phyloP scores from a whole-genome alignment of 148 eudicot species.

The Chenopodium album region DNA sequence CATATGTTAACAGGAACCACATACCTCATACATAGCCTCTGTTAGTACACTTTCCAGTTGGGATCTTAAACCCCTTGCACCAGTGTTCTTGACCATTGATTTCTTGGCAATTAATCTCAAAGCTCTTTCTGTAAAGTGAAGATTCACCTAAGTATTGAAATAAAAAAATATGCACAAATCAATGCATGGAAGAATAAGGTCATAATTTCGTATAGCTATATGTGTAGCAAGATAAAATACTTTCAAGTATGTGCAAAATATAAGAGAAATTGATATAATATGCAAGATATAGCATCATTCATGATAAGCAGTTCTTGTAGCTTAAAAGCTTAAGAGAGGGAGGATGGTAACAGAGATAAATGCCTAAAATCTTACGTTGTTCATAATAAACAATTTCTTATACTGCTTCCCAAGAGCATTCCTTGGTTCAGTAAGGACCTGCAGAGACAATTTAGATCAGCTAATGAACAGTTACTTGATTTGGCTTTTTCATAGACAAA shows the following conservation, averaged over 20 bases:
- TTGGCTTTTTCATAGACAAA: not conserved
- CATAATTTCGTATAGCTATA: not conserved
- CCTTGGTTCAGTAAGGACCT: slow-evolving; percentile 91
- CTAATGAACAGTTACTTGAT: not conserved
- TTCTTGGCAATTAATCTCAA: slow-evolving; percentile 73
- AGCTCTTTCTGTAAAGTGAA: slow-evolving; percentile 78
- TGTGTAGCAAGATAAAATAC: not conserved
- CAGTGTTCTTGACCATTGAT: slow-evolving; percentile 79
- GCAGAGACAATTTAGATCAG: slow-evolving; percentile 18
- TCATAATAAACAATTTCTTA: slow-evolving; percentile 85
- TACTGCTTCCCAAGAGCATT: slow-evolving; percentile 95
- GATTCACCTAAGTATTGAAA: slow-evolving; percentile 58
- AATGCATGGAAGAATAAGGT: not conserved
- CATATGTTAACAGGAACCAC: not conserved
- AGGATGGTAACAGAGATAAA: not conserved
- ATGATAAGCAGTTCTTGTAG: not conserved
- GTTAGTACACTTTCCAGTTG: slow-evolving; percentile 71
- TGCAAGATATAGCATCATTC: not conserved
- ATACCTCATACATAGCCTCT: slow-evolving; percentile 93
- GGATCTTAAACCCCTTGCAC: slow-evolving; percentile 91
- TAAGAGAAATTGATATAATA: not conserved
- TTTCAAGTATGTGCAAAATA: not conserved
- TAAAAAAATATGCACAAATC: slow-evolving; percentile 1
- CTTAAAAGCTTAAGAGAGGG: not conserved
- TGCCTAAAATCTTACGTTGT: slow-evolving; percentile 53